phyloP scores from a whole-genome alignment of 2,329 filamentous ascomycete species.

The Monosporascus sp. region DNA sequence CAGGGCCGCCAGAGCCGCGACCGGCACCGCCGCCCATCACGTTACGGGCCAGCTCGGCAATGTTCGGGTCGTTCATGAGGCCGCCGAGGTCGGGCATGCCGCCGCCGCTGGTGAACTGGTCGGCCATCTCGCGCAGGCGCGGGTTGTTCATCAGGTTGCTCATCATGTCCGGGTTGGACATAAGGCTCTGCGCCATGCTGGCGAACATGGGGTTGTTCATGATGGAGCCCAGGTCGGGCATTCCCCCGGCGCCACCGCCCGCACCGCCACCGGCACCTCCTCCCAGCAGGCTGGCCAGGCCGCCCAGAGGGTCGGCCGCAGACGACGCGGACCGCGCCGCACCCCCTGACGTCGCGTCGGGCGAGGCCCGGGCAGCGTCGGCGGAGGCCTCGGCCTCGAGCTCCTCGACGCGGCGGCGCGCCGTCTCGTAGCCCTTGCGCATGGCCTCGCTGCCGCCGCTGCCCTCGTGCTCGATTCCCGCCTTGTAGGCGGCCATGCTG shows the following conservation, averaged over 20 bases:
- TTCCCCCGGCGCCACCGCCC: slow-evolving; percentile 64
- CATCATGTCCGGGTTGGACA: slow-evolving; percentile 94
- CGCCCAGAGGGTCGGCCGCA: slow-evolving; percentile 62
- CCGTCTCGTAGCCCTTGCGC: slow-evolving; percentile 95
- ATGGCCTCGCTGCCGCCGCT: slow-evolving; percentile 93
- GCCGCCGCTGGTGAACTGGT: slow-evolving; percentile 67
- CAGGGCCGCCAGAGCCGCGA: slow-evolving; percentile 11
- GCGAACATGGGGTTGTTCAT: slow-evolving; percentile 99
- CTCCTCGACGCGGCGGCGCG: slow-evolving; percentile 80
- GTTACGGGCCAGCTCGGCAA: slow-evolving; percentile 70
- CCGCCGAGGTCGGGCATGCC: slow-evolving; percentile 84
- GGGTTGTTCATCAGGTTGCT: slow-evolving; percentile 93
- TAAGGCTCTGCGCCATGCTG: slow-evolving; percentile 92
- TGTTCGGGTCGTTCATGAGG: slow-evolving; percentile 87
- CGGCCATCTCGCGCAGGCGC: slow-evolving; percentile 78
- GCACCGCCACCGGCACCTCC: slow-evolving; percentile 49
- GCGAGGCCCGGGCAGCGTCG: slow-evolving; percentile 42
- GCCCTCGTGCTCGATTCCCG: slow-evolving; percentile 90
- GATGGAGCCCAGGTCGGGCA: slow-evolving; percentile 81
- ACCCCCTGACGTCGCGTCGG: slow-evolving; percentile 42
- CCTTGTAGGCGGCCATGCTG: slow-evolving; percentile 88
- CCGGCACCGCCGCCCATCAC: slow-evolving; percentile 29
- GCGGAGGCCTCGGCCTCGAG: slow-evolving; percentile 53
- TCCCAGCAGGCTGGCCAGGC: slow-evolving; percentile 68
- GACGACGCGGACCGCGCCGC: slow-evolving; percentile 41